Base-by-base conservation (phyloP, 1,284 basidiomycete genomes). In the Puccinia triticina region DNA sequence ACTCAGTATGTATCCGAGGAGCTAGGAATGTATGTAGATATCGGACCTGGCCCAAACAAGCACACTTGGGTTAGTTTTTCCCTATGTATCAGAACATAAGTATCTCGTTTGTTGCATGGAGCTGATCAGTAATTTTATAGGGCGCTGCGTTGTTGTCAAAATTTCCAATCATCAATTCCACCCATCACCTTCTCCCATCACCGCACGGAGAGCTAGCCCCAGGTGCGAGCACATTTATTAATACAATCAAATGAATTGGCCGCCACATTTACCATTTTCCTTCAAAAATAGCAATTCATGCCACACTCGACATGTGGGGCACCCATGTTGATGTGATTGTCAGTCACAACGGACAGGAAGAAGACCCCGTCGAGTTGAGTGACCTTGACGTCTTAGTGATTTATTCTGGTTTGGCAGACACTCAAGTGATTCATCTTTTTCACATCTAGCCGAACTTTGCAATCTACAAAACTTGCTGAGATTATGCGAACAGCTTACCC, bases 121-220 rank as follows among this genome's bases (percentile, higher is more conserved):
- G 37, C 83, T 57, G 53, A 71, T 32, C 14, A 40, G n/a, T 14
- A 57, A 53, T 23, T 53, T 14, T 71, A 10, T 29, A 81, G 78
- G 94, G 94, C 74, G 93, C 92, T 46, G 91, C 90, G 7, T 88
- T 96, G 3, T 88, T 96, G 7, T 94, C 93, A 12, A 95, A 95
- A 91, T 97, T 94, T 88, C 95, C 95, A 0, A 97, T 98, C 86
- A 89, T 97, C 85, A 92, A 92, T 85, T 93, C 93, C 3, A 93
- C 91, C 7, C 95, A 97, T 86, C 93, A 96, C 86, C 90, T 97
- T 3, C 89, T 97, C 34, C 95, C 95, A 0, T 96, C 94, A 0
- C 95, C 95, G 7, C 80, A 87, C 77, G 93, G 94, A 23, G 95
- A 98, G 87, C 91, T 98, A 23, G 95, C 95, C 0, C 95, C 95